Conservation (phyloP, 2,329 filamentous ascomycete genomes). For the Chaetomium sp. region DNA sequence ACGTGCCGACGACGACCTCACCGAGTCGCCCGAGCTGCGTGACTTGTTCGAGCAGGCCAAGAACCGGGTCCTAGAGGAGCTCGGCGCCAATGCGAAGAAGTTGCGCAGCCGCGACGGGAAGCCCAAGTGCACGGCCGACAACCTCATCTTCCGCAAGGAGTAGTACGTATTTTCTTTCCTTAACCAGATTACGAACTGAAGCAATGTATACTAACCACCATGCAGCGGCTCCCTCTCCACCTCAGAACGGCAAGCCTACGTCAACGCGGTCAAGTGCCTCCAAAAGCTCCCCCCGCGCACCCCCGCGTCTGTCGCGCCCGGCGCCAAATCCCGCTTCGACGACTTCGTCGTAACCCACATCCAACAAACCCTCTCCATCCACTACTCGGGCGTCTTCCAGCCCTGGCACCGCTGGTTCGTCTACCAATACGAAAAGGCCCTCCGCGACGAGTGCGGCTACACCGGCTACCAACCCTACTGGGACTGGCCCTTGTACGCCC, state of each 20-base stretch:
- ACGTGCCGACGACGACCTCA: constrained; percentile 2
- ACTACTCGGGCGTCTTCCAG: constrained; percentile 32
- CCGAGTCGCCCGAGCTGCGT: constrained; percentile 13
- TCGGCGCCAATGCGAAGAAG: constrained; percentile 18
- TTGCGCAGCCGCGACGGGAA: constrained; percentile 19
- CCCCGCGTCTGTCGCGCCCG: constrained; percentile 30
- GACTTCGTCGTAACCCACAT: constrained; percentile 46
- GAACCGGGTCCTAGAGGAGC: constrained; percentile 14
- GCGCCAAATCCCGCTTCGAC: constrained; percentile 41
- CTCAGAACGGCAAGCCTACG: constrained; percentile 12
- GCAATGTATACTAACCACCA: too few relatives aligned
- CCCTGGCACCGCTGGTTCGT: constrained; percentile 29
- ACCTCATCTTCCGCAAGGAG: constrained; percentile 25
- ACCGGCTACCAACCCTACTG: constrained; percentile 40
- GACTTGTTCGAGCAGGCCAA: constrained; percentile 20
- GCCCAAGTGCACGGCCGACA: constrained; percentile 23
- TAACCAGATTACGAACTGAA: too few relatives aligned
- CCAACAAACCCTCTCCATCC: constrained; percentile 39
- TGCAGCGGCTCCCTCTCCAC: constrained; percentile 16
- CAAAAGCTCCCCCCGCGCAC: constrained; percentile 11
- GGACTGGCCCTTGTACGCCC: constrained; percentile 43
- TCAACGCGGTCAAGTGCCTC: constrained; percentile 19
- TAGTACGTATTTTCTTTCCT: constrained; percentile 23
- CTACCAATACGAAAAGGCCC: constrained; percentile 27
- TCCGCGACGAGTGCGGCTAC: constrained; percentile 32